A percentile compares a stretch with the other conserved stretches of the same genome.
Conservation (phyloP, 495 filamentous ascomycete genomes). For the Penicillium paxilli region DNA sequence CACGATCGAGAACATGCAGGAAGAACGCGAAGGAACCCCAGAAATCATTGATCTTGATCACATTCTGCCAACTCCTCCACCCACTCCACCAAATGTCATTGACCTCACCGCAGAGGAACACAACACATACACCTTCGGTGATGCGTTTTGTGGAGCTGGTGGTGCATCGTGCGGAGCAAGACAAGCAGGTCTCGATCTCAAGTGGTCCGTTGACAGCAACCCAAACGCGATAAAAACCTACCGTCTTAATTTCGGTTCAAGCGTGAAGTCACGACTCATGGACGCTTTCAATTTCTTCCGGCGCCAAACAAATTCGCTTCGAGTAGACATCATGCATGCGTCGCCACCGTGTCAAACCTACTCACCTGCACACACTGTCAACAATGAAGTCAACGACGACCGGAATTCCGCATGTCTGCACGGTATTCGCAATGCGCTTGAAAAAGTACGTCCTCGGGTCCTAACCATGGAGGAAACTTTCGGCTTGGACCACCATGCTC, state of each 20-base stretch:
- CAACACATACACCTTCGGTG: constrained; percentile 61
- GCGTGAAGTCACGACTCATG: constrained; percentile 7
- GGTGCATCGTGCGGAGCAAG: constrained; percentile 70
- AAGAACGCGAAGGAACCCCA: not conserved
- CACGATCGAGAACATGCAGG: not conserved
- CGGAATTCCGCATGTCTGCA: constrained; percentile 73
- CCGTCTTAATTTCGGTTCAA: constrained; percentile 53
- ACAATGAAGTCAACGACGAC: constrained; percentile 63
- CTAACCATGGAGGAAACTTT: constrained; percentile 86
- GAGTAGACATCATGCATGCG: constrained; percentile 73
- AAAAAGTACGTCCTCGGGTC: constrained; percentile 62
- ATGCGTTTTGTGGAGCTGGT: constrained; percentile 76
- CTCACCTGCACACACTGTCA: constrained; percentile 71
- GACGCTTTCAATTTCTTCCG: constrained; percentile 24
- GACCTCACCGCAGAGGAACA: constrained; percentile 14
- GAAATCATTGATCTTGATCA: constrained; percentile 15
- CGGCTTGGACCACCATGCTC: constrained; percentile 52
- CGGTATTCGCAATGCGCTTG: constrained; percentile 56
- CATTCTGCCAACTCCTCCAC: not conserved
- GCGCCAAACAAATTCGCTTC: constrained; percentile 23
- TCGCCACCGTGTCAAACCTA: constrained; percentile 86
- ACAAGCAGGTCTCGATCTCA: constrained; percentile 58
- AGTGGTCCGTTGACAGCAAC: constrained; percentile 65
- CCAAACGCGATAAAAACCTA: constrained; percentile 57
- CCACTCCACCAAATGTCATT: not conserved